These are phyloP conservation scores for Neurospora sp. DNA, from an alignment of 495 filamentous ascomycete species.

Conservation along the genomic window DNA sequence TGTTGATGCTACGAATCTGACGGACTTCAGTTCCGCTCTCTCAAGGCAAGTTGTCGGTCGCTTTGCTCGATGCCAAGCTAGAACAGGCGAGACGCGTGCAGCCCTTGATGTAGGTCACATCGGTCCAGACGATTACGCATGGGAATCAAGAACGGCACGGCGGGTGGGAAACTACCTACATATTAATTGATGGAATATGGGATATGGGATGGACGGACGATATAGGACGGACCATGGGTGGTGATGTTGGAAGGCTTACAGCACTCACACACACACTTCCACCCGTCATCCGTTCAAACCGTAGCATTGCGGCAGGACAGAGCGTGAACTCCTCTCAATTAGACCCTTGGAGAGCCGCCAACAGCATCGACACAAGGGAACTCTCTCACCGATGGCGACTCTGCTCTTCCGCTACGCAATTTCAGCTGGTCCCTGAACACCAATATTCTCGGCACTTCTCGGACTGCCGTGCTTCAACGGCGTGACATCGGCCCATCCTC, in stretches of 20 bases:
- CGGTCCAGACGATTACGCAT: not conserved
- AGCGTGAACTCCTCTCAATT: not conserved
- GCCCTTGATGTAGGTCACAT: not conserved
- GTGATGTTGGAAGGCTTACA: not conserved
- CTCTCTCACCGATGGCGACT: not conserved
- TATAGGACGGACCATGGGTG: not conserved
- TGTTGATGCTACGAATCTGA: not conserved
- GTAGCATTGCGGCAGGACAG: conserved; percentile 10
- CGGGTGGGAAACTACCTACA: not conserved
- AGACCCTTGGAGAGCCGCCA: not conserved
- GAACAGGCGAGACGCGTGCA: not conserved
- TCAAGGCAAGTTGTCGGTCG: not conserved
- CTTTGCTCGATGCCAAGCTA: not conserved
- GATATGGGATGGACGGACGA: not conserved
- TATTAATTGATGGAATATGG: not conserved
- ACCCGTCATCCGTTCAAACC: not conserved
- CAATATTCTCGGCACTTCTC: not conserved
- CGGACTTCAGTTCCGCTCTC: not conserved
- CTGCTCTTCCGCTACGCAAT: not conserved
- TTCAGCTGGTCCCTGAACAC: not conserved
- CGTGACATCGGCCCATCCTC: conserved; percentile 17
- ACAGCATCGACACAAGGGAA: not conserved
- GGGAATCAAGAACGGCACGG: not conserved
- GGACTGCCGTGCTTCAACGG: conserved; percentile 12
- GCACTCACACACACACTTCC: not conserved